Evolutionary conservation across 2,329 filamentous ascomycete species (phyloP), one percentile per base, ranked within the genome.

Genomic region (Elsinoe perseae): DNA sequence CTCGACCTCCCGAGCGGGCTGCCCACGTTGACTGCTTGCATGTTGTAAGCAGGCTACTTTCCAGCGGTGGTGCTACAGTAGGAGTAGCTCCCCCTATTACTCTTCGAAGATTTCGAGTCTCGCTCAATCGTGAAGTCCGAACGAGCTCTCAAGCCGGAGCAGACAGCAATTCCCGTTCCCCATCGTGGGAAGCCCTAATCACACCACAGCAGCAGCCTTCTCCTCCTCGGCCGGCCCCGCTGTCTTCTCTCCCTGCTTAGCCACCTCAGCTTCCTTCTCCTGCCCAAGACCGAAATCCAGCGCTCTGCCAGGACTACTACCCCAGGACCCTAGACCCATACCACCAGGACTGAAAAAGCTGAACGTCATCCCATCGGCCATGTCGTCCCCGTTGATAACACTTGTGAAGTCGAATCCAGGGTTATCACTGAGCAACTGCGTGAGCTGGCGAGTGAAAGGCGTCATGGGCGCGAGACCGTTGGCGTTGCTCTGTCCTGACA

Each of bases 401-500:
- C 48, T 50, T 7, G 44, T 38, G n/a, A 52, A 52, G 12, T 52
- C 48, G 20, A 52, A 32, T 1, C 48, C 48, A n/a, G 48, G 48
- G 21, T 52, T 34, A 20, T 84, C 80, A 6, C 79, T 83, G 18
- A 87, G 73, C 59, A 88, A 74, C 62, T 85, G 79, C 61, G 79
- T 80, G 32, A 89, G 76, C 20, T 83, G 80, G 34, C 79, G 76
- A 1, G 81, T 82, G 64, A 85, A 79, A 0, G 83, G 83, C 4
- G 82, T 82, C 56, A 72, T 67, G 21, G 71, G 68, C 48, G 32
- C 64, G 14, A 52, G 63, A 25, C 62, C 63, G 18, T 44, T 52
- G 21, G 28, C 48, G 7, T n/a, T 21, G 27, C 46, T 25, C 34
- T 20, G n/a, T 28, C 55, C 46, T 63, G 64, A 14, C 30, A 52